Conservation (phyloP, 2,329 filamentous ascomycete species). For the Harringtonia aguacate region DNA sequence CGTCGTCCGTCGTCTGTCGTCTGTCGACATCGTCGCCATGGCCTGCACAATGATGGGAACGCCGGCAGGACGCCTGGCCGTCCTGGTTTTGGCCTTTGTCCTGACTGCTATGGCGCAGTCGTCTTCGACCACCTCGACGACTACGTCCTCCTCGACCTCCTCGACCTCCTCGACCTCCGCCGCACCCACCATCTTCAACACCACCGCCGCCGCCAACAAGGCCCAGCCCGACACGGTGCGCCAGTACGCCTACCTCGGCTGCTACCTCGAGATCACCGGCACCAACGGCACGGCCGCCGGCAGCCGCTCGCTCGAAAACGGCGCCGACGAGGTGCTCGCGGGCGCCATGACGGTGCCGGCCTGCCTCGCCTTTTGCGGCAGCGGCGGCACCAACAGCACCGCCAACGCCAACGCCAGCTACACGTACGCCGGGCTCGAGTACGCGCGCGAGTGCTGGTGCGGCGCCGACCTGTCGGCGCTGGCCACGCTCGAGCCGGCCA, state of each 20-base stretch:
- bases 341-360: constrained; percentile 39
- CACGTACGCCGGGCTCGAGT: constrained; percentile 44
- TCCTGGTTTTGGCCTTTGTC: neutral
- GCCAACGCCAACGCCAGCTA: too few species aligned
- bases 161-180: neutral
- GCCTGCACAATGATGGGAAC: too few species aligned
- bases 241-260: constrained; percentile 42
- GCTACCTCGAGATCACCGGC: constrained; percentile 46
- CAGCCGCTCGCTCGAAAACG: constrained; percentile 32
- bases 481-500: constrained; percentile 33
- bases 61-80: neutral
- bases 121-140: constrained; percentile 1
- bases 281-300: constrained; percentile 25
- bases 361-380: constrained; percentile 41
- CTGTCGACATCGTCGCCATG: neutral
- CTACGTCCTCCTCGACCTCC: neutral
- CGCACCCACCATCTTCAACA: constrained; percentile 22
- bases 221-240: constrained; percentile 45
- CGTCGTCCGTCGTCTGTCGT: neutral
- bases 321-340: constrained; percentile 25
- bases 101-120: neutral
- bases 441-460: constrained; percentile 49
- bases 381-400: constrained; percentile 15
- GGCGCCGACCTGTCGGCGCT: constrained; percentile 35
- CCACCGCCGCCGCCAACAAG: constrained; percentile 28